These are phyloP conservation scores for Triadica sebifera DNA, from an alignment of 345 rosid genomes.

Conservation along the genomic window DNA sequence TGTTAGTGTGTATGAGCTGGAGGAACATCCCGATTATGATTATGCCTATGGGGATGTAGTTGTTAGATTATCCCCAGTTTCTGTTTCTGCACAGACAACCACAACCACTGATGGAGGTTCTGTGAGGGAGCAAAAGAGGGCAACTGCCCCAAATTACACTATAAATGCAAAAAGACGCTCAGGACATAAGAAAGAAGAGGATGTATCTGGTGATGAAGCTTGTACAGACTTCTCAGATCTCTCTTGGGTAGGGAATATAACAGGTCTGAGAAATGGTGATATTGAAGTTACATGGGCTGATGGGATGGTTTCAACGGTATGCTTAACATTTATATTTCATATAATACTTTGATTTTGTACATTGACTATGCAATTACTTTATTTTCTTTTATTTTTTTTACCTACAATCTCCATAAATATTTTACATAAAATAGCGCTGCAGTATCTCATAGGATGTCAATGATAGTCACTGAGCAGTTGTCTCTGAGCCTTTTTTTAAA, in stretches of 20 bases:
- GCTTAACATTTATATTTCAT: background rate
- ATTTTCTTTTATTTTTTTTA: background rate
- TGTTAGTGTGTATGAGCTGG: slow-evolving; percentile 92
- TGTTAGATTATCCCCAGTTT: slow-evolving; percentile 67
- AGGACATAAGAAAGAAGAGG: slow-evolving; percentile 38
- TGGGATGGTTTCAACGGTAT: slow-evolving; percentile 91
- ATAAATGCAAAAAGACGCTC: slow-evolving; percentile 31
- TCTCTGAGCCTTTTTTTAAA: background rate
- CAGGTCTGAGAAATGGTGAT: slow-evolving; percentile 88
- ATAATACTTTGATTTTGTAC: too few relatives aligned
- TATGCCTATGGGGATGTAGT: slow-evolving; percentile 95
- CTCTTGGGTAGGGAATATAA: slow-evolving; percentile 97
- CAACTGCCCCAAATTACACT: slow-evolving; percentile 29
- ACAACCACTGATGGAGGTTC: slow-evolving; percentile 32
- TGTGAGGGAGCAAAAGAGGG: slow-evolving; percentile 32
- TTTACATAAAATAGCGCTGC: background rate
- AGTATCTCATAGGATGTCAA: too few relatives aligned
- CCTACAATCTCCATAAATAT: background rate
- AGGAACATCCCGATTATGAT: slow-evolving; percentile 95
- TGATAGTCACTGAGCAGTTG: too few relatives aligned
- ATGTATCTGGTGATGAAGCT: slow-evolving; percentile 36
- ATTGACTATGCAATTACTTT: background rate
- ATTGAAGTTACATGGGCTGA: slow-evolving; percentile 99
- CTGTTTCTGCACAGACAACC: slow-evolving; percentile 42
- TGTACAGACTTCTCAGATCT: slow-evolving; percentile 48